Evolutionary conservation across 176 grass and related monocot species (phyloP).

Genomic region (Tuctoria greenei): DNA sequence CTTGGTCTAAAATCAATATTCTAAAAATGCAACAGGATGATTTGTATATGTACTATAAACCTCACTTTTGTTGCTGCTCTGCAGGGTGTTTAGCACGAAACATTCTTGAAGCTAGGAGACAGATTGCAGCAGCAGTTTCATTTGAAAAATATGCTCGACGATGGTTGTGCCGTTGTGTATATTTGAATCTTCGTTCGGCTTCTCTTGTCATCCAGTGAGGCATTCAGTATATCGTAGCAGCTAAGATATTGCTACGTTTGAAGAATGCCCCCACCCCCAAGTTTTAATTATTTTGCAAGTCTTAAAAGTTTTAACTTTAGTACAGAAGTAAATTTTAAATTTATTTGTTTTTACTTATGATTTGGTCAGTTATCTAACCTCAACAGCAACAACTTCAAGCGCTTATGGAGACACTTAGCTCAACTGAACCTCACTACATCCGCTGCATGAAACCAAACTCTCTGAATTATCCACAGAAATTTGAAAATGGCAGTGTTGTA

Average conservation of each 20-base stretch:
- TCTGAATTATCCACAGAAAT: constrained; percentile 71
- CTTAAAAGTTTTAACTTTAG: constrained; percentile 18
- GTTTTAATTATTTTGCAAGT: too few relatives aligned
- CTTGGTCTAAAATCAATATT: not conserved
- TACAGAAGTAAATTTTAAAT: constrained; percentile 12
- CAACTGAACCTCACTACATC: constrained; percentile 86
- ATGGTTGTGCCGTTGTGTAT: constrained; percentile 58
- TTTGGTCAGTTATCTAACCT: constrained; percentile 45
- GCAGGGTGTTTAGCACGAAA: constrained; percentile 68
- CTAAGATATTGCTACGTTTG: constrained; percentile 41
- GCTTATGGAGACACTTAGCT: constrained; percentile 91
- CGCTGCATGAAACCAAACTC: constrained; percentile 90
- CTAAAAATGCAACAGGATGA: not conserved
- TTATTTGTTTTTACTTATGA: constrained; percentile 55
- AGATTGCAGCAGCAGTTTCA: constrained; percentile 59
- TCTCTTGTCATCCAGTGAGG: constrained; percentile 63
- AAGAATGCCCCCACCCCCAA: too few relatives aligned
- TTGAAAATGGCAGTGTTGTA: constrained; percentile 88
- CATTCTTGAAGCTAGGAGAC: constrained; percentile 57
- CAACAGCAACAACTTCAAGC: constrained; percentile 96
- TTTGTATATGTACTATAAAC: constrained; percentile 1
- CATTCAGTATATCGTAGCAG: constrained; percentile 53
- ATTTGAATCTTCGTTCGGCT: constrained; percentile 52
- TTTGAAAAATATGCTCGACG: constrained; percentile 73
- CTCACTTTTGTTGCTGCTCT: constrained; percentile 8